Evolutionary conservation across 345 rosid species (phyloP), one percentile per base, ranked within the genome.

Genomic region (Camelina neglecta): DNA sequence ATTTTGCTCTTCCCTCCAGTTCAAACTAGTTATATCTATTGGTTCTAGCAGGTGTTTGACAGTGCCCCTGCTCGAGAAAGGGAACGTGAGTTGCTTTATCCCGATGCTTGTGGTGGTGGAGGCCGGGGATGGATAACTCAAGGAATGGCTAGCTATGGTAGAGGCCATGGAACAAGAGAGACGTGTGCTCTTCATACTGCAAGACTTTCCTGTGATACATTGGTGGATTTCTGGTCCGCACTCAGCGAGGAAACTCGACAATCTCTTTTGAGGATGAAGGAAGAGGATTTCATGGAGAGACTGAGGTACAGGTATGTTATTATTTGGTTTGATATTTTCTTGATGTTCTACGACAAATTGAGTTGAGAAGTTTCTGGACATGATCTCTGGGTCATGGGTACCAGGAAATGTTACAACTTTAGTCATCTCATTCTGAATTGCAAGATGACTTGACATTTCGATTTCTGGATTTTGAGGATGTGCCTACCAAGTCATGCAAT

Each of bases 61-160:
- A 88, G 96, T 83, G 98, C 98, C 38, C 87, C 87, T 63, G 93
- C 92, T 59, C 87, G 99, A 76, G 99, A 93, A 75, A 81, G 94
- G 70, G 97, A 96, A 61, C 89, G 99, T 59, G 98, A 90, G 80
- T 75, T 96, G 84, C 96, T 87, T 69, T 93, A 96, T 84, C 99
- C 99, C 21, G 97, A 93, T 91, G 98, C 98, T 36, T 96, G 99
- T 77, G 99, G 99, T 61, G 99, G 96, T 53, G 99, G 93, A 81
- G 97, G 93, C 58, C 90, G 97, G 69, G 98, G 95, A 60, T 94
- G 98, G 98, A 90, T 94, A 73, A 93, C 98, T 85, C 99, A 93
- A 85, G 94, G 94, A 65, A 84, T 87, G 51, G 78, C 84, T 50
- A 79, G 87, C 79, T 96, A 88, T 83, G 97, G 99, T 51, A 87